A percentile compares a stretch with the other conserved stretches of the same genome.
These are phyloP conservation scores for Eimeria necatrix DNA, from an alignment of 169 alveolate genomes.

Conservation along the genomic window DNA sequence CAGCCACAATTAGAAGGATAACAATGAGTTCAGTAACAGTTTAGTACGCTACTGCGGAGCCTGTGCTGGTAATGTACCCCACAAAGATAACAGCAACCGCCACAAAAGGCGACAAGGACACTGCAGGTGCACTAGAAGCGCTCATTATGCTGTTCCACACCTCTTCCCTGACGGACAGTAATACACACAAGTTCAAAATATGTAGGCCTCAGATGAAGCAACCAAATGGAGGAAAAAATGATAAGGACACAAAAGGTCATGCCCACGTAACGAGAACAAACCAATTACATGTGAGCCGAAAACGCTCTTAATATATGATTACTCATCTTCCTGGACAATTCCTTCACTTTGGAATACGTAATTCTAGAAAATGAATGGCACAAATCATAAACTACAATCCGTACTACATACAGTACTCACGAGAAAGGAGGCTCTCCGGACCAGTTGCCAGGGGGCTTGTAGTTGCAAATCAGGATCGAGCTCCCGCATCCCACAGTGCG, in stretches of 20 bases:
- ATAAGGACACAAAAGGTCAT: background rate
- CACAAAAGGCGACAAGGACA: background rate
- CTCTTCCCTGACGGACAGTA: background rate
- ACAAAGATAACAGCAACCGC: background rate
- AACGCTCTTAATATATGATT: too few species aligned
- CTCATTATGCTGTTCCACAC: slow-evolving; percentile 4
- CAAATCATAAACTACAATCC: too few species aligned
- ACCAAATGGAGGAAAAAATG: background rate
- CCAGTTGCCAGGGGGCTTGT: slow-evolving; percentile 68
- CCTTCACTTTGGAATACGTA: too few species aligned
- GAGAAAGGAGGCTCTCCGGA: slow-evolving; percentile 61
- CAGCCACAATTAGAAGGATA: too few species aligned
- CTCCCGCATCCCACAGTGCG: slow-evolving; percentile 23
- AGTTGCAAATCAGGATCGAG: slow-evolving; percentile 47
- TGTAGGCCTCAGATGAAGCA: background rate
- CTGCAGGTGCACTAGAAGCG: background rate
- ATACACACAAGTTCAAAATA: background rate
- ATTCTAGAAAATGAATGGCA: too few species aligned
- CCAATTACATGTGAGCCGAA: too few species aligned
- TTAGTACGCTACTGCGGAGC: too few species aligned
- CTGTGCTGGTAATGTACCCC: background rate
- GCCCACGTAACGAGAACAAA: background rate
- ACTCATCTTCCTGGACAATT: too few species aligned
- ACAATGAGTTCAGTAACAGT: too few species aligned
- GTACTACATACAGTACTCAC: background rate